Conservation (phyloP, 192 early-diverging fungal species). For the Lobosporangium transversale region DNA sequence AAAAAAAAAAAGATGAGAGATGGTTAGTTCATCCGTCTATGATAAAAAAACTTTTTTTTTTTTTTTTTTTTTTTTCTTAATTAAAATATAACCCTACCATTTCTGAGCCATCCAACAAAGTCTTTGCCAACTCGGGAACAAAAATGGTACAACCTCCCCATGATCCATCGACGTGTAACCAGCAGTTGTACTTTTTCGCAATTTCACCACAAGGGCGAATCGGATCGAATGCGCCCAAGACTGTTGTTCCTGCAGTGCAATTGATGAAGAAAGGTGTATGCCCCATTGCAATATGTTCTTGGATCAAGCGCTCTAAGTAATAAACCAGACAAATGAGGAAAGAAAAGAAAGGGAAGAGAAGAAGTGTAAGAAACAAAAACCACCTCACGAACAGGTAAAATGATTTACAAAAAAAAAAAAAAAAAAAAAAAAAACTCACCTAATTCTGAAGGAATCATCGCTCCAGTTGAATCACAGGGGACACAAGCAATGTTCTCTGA, state of each 20-base stretch:
- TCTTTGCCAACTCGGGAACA: slow-evolving; percentile 56
- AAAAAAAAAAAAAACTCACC: too few species aligned
- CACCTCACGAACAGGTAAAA: too few species aligned
- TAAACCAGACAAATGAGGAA: neutral
- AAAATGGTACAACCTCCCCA: slow-evolving; percentile 81
- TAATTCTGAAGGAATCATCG: slow-evolving; percentile 67
- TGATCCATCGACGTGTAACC: slow-evolving; percentile 84
- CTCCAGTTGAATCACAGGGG: slow-evolving; percentile 66
- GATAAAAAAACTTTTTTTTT: too few species aligned
- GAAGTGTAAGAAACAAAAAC: too few species aligned
- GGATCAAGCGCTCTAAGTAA: slow-evolving; percentile 56
- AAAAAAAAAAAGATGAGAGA: neutral
- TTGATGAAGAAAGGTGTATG: slow-evolving; percentile 83
- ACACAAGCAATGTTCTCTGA: slow-evolving; percentile 73
- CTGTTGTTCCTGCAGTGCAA: slow-evolving; percentile 86
- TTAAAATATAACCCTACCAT: slow-evolving; percentile 34
- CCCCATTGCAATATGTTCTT: slow-evolving; percentile 48
- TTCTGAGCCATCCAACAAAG: slow-evolving; percentile 61
- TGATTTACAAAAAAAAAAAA: too few species aligned
- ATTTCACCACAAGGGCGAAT: slow-evolving; percentile 65
- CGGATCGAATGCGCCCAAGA: slow-evolving; percentile 84
- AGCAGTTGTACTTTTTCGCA: slow-evolving; percentile 68
- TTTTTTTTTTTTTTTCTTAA: too few species aligned
- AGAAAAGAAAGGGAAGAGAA: too few species aligned
- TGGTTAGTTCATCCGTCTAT: neutral